A percentile compares a stretch with the other conserved stretches of the same genome.
phyloP scores from a whole-genome alignment of 805 yeast genomes.

The Cyberlindnera sargentensis region DNA sequence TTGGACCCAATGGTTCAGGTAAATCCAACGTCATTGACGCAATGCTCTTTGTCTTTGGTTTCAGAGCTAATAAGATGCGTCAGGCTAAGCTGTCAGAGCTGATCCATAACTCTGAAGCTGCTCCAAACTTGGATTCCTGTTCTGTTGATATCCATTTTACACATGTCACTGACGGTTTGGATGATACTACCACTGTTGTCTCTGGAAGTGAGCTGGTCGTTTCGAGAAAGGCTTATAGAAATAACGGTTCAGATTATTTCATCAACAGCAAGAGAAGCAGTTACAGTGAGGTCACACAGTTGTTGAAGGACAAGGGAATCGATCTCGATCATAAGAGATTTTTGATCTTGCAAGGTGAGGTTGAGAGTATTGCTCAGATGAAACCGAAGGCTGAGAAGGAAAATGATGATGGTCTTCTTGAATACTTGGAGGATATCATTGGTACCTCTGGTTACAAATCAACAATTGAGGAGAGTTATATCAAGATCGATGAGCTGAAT shows the following conservation, averaged over 20 bases:
- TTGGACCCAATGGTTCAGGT: conserved; percentile 98
- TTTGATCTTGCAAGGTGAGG: conserved; percentile 94
- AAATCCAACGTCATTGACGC: conserved; percentile 97
- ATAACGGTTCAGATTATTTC: conserved; percentile 72
- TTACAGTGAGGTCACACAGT: conserved; percentile 70
- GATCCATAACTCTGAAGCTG: conserved; percentile 81
- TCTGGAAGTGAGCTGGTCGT: conserved; percentile 55
- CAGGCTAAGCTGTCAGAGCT: conserved; percentile 89
- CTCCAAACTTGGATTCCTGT: conserved; percentile 62
- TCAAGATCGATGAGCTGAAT: conserved; percentile 64
- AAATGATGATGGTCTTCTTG: conserved; percentile 88
- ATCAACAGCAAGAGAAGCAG: conserved; percentile 64
- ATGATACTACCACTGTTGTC: conserved; percentile 36
- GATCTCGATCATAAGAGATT: conserved; percentile 94
- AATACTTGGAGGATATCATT: conserved; percentile 92
- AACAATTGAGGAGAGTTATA: conserved; percentile 57
- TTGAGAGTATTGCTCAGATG: conserved; percentile 97
- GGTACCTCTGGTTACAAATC: conserved; percentile 86
- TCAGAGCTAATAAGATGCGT: conserved; percentile 93
- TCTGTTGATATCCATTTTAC: conserved; percentile 88
- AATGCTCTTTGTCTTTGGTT: conserved; percentile 92
- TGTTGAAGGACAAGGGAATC: conserved; percentile 75
- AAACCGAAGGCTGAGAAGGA: conserved; percentile 93
- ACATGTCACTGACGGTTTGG: conserved; percentile 58
- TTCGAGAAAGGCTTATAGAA: conserved; percentile 71